These are phyloP conservation scores for Capsella rubella DNA, from an alignment of 441 rosid species.

Conservation along the genomic window DNA sequence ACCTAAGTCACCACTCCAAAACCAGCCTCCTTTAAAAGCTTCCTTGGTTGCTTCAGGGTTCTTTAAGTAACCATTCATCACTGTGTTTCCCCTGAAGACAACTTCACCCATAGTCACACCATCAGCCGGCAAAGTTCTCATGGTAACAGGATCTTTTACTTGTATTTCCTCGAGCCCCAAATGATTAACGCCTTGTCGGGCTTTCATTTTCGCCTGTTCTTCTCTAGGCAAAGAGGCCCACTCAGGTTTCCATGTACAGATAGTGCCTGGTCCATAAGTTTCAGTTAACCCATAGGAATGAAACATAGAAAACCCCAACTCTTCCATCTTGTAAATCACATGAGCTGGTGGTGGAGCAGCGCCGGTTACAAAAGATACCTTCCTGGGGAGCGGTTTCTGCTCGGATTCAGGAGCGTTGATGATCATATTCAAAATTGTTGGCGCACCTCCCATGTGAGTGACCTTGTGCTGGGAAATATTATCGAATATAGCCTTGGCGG, in stretches of 20 bases:
- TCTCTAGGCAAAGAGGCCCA: conserved; percentile 62
- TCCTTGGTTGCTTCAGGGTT: conserved; percentile 61
- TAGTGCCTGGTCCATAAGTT: conserved; percentile 74
- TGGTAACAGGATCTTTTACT: conserved; percentile 59
- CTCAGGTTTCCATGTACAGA: conserved; percentile 74
- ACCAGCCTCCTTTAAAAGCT: conserved; percentile 74
- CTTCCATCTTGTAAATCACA: conserved; percentile 66
- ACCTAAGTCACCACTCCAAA: conserved; percentile 71
- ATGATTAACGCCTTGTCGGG: conserved; percentile 69
- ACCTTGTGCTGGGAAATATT: conserved; percentile 55
- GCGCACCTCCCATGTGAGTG: conserved; percentile 80
- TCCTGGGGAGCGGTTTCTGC: conserved; percentile 56
- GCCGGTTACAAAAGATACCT: conserved; percentile 62
- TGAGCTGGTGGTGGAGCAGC: conserved; percentile 76
- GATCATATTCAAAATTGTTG: conserved; percentile 73
- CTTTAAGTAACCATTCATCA: conserved; percentile 76
- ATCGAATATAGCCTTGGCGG: conserved; percentile 62
- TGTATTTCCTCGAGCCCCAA: conserved; percentile 64
- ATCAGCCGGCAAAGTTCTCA: conserved; percentile 65
- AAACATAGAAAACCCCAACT: conserved; percentile 60
- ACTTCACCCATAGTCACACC: conserved; percentile 72
- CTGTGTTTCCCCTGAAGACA: conserved; percentile 76
- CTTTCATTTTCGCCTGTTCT: conserved; percentile 59
- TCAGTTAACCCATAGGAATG: conserved; percentile 80
- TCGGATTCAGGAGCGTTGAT: conserved; percentile 52